These are phyloP conservation scores for Acorus calamus DNA, from an alignment of 106 monocot genomes.

Conservation along the genomic window DNA sequence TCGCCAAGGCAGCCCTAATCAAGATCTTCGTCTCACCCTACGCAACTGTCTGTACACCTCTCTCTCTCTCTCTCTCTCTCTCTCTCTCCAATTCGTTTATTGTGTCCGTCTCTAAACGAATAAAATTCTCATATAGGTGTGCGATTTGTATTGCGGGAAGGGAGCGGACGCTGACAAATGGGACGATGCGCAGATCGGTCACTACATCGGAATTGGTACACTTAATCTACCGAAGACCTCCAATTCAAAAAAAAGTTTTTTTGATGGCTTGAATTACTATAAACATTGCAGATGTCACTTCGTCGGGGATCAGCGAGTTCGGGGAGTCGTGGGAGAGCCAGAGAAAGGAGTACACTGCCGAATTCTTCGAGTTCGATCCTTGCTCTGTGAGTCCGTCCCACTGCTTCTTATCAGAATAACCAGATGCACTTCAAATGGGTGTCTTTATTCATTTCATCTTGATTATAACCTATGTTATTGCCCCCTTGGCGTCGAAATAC, in stretches of 20 bases:
- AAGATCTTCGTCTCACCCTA: conserved; percentile 83
- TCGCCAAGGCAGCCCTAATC: conserved; percentile 79
- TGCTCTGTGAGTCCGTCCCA: conserved; percentile 28
- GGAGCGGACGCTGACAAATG: conserved; percentile 61
- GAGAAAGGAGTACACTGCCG: conserved; percentile 62
- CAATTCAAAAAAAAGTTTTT: neutral
- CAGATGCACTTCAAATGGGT: no score
- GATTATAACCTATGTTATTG: no score
- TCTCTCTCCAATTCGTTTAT: neutral
- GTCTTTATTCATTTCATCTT: no score
- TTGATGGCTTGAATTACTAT: no score
- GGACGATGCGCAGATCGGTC: conserved; percentile 80
- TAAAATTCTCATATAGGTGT: conserved; percentile 27
- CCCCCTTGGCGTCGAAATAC: no score
- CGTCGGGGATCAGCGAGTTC: conserved; percentile 43
- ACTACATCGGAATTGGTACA: conserved; percentile 74
- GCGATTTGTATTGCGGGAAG: conserved; percentile 72
- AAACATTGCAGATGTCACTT: conserved; percentile 33
- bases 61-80: neutral
- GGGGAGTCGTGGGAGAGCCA: conserved; percentile 70
- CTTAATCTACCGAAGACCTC: no score
- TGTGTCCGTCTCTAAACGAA: no score
- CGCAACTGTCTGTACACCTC: conserved; percentile 26
- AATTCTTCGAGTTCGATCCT: conserved; percentile 77
- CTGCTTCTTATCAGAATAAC: no score